Base-by-base conservation (phyloP, 2,329 filamentous ascomycete species). In the Tolypocladium inflatum region DNA sequence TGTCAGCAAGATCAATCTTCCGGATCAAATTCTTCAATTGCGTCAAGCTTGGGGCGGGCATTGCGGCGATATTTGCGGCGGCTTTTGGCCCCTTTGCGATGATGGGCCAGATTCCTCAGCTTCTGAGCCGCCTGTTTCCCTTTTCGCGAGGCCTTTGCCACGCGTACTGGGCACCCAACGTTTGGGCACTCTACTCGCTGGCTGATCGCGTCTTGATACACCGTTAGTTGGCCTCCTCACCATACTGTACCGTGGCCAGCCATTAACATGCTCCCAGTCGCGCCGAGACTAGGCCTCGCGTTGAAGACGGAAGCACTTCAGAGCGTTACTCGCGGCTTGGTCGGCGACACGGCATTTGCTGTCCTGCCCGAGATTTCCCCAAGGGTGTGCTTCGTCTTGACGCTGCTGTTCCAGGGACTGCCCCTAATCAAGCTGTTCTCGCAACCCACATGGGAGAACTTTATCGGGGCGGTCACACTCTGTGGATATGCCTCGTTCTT, bases 121-220 rank as follows among this genome's bases (percentile, higher is more conserved):
- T 99, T 26, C 74, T 94, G 60, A 87, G 85, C 68, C 83, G 94
- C 41, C 77, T 99, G 10, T 99, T 99, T 66, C 94, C 94, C 0
- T 99, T 99, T 71, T 91, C 91, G 1, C 82, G 94, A 60, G 94
- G 94, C 0, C 78, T 99, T 5, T 97, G 93, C 70, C 94, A 99
- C 76, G 94, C 94, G 1, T 99, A 99, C 72, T 99, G 94, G 94
- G 94, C 94, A 15, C 92, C 94, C 0, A 99, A 99, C 65, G 78
- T 96, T 1, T 99, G 94, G 94, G 93, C 94, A 0, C 82, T 97
- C 70, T 99, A 99, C 74, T 97, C 94, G 0, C 96, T 97, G 70
- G 76, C 82, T 2, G 94, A 99, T 68, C 82, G 94, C 56, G 74
- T 91, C 9, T 71, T 99, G 63, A 96, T 99, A 60, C 83, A 86